Conservation (phyloP, 331 rosid genomes). For the Stylosanthes scabra region DNA sequence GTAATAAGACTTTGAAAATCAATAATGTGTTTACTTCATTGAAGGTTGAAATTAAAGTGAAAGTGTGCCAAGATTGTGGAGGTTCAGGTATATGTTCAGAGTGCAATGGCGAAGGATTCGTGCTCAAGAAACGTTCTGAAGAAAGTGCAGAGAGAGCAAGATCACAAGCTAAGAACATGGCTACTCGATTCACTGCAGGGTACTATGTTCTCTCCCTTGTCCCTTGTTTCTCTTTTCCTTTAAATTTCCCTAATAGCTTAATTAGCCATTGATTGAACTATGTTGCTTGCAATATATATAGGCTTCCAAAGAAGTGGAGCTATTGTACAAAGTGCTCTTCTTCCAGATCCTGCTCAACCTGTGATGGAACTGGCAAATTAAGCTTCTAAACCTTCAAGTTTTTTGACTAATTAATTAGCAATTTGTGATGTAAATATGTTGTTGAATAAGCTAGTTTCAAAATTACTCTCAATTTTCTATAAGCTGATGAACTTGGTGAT, state of each 20-base stretch:
- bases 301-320: constrained; percentile 99
- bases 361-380: constrained; percentile 86
- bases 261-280: constrained; percentile 15
- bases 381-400: constrained; percentile 39
- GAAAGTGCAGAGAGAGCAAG: constrained; percentile 82
- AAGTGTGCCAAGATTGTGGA: constrained; percentile 70
- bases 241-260: background rate
- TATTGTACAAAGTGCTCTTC: constrained; percentile 93
- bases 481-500: too few species aligned
- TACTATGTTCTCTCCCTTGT: constrained; percentile 24
- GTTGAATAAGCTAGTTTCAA: too few species aligned
- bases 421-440: background rate
- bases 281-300: constrained; percentile 34
- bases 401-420: constrained; percentile 14
- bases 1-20: too few species aligned
- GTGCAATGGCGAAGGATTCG: constrained; percentile 97
- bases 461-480: too few species aligned
- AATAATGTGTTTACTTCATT: constrained; percentile 15
- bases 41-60: constrained; percentile 60
- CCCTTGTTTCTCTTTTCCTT: constrained; percentile 15
- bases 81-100: constrained; percentile 94
- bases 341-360: constrained; percentile 67
- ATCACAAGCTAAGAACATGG: constrained; percentile 70
- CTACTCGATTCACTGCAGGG: constrained; percentile 91
- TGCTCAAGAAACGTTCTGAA: constrained; percentile 76